Conservation (phyloP, 768 basidiomycete genomes). For the Mycena alexandri region DNA sequence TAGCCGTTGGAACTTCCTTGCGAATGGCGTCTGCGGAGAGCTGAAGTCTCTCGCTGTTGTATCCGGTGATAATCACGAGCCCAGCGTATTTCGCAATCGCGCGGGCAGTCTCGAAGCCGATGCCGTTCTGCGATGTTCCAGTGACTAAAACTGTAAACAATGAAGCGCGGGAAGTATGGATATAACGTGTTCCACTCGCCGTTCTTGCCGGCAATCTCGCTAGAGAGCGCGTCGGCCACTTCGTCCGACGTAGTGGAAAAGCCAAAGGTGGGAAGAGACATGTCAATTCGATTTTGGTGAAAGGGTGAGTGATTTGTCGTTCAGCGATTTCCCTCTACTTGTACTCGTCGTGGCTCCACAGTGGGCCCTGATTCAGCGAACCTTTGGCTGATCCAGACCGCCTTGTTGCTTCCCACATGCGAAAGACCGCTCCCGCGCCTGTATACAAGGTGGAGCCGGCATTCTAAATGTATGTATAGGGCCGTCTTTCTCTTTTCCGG, state of each 20-base stretch:
- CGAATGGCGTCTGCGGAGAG: constrained; percentile 14
- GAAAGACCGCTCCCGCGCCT: no score
- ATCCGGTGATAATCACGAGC: constrained; percentile 16
- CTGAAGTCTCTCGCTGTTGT: constrained; percentile 11
- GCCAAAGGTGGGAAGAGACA: background rate
- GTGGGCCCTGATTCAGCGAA: no score
- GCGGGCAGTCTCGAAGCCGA: constrained; percentile 13
- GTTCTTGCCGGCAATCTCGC: constrained; percentile 4
- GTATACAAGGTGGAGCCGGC: no score
- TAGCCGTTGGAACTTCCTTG: background rate
- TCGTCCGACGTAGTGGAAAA: constrained; percentile 8
- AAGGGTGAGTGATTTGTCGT: background rate
- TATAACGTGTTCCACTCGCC: background rate
- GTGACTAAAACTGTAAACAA: constrained; percentile 9
- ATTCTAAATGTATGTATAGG: no score
- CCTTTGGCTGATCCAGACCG: no score
- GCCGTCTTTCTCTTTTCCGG: no score
- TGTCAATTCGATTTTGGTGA: background rate
- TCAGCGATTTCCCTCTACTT: no score
- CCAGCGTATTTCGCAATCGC: constrained; percentile 16
- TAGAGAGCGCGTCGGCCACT: background rate
- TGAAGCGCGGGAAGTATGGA: background rate
- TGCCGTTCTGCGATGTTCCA: constrained; percentile 11
- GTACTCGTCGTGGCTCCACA: no score
- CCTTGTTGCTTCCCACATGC: no score